Conservation (phyloP, 208 protist genomes). For the Wallacemonas rigidus region DNA sequence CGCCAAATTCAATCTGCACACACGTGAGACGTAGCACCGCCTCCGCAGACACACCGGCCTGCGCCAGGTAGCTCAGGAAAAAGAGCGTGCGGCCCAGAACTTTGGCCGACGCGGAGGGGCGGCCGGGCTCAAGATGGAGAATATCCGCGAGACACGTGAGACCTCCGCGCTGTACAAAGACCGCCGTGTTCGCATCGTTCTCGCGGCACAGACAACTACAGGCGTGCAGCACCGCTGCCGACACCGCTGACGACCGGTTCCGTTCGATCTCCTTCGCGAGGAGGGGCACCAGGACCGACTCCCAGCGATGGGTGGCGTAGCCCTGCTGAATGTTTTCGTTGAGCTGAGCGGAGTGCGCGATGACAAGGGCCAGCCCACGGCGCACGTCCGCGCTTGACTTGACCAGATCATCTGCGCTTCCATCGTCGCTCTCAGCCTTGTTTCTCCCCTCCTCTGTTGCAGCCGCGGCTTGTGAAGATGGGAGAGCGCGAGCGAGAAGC, state of each 20-base stretch:
- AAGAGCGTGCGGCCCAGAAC: slow-evolving; percentile 48
- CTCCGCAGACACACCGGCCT: slow-evolving; percentile 39
- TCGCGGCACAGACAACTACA: slow-evolving; percentile 77
- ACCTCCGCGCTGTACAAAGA: slow-evolving; percentile 45
- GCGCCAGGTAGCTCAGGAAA: slow-evolving; percentile 52
- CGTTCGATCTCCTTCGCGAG: slow-evolving; percentile 28
- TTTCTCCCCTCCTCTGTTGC: too few species aligned
- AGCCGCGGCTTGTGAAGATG: too few species aligned
- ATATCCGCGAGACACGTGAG: slow-evolving; percentile 24
- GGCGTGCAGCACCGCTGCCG: slow-evolving; percentile 56
- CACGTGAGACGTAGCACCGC: slow-evolving; percentile 33
- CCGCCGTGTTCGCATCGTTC: slow-evolving; percentile 40
- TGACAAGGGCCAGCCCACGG: slow-evolving; percentile 23
- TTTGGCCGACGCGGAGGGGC: slow-evolving; percentile 25
- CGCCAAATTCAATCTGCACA: background rate
- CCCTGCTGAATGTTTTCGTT: slow-evolving; percentile 56
- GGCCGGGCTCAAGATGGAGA: slow-evolving; percentile 15
- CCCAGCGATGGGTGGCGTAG: slow-evolving; percentile 45
- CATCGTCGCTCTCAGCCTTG: slow-evolving; percentile 19
- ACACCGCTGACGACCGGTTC: slow-evolving; percentile 23
- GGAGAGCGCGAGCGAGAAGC: slow-evolving; percentile 26
- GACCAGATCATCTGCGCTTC: slow-evolving; percentile 70
- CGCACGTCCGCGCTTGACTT: slow-evolving; percentile 29
- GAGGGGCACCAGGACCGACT: slow-evolving; percentile 27
- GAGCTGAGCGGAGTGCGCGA: slow-evolving; percentile 66